phyloP scores from a whole-genome alignment of 257 asterid species.

The Verbascum thapsus region DNA sequence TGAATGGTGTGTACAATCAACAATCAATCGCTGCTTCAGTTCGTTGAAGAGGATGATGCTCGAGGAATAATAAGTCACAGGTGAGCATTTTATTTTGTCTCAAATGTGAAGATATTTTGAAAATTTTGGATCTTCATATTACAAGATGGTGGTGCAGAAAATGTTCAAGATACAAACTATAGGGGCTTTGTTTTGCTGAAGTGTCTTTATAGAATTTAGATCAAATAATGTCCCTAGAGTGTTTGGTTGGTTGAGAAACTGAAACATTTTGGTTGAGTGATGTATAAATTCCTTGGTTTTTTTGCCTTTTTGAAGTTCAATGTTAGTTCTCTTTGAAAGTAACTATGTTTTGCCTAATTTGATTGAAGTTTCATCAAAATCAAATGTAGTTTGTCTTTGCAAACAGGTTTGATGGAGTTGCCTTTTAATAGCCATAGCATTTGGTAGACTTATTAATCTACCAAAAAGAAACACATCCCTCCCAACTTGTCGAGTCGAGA shows the following conservation, averaged over 20 bases:
- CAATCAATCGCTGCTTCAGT: conserved; percentile 89
- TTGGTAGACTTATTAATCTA: no score
- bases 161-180: conserved; percentile 11
- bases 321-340: conserved; percentile 24
- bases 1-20: conserved; percentile 72
- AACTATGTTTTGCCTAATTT: conserved; percentile 20
- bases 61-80: conserved; percentile 13
- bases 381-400: conserved; percentile 21
- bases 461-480: no score
- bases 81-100: conserved; percentile 18
- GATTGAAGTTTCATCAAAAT: conserved; percentile 26
- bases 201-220: no score
- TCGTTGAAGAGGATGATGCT: conserved; percentile 48
- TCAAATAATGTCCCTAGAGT: no score
- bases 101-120: conserved; percentile 3
- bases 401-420: no score
- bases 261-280: conserved; percentile 39
- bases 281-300: conserved; percentile 35
- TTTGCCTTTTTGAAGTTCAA: conserved; percentile 26
- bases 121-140: conserved; percentile 24
- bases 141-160: conserved; percentile 18
- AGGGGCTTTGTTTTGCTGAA: no score
- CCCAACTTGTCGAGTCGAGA: no score
- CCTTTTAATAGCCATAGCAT: no score
- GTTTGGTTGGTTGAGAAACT: no score